Evolutionary conservation across 2,329 filamentous ascomycete species (phyloP).

Genomic region (Didymella exigua): DNA sequence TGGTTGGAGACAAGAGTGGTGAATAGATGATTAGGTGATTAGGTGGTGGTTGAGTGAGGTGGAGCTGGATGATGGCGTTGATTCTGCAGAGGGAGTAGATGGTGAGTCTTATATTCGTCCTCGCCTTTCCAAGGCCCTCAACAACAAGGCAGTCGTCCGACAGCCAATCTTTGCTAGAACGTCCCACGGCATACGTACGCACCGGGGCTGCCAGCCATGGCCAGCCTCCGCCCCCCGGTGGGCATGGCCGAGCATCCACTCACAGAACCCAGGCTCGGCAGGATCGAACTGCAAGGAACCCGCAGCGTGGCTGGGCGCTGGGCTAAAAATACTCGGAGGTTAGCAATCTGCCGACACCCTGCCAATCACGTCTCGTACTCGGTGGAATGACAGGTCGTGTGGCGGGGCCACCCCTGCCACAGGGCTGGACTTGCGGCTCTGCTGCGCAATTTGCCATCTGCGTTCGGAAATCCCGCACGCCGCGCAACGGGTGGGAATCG

Average conservation of each 20-base stretch:
- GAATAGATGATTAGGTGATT: not conserved
- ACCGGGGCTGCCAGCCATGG: conserved; percentile 6
- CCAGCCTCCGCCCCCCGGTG: conserved; percentile 8
- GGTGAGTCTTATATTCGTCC: not conserved
- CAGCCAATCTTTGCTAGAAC: not conserved
- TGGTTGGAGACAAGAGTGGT: not conserved
- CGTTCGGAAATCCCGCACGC: conserved; percentile 1
- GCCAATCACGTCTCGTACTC: not conserved
- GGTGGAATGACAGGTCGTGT: not conserved
- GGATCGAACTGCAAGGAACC: conserved; percentile 6
- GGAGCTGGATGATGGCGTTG: not conserved
- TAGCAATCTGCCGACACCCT: not conserved
- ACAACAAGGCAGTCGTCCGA: not conserved
- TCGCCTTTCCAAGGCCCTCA: not conserved
- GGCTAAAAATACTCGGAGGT: not conserved
- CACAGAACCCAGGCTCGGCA: conserved; percentile 2
- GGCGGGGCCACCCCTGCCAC: not conserved
- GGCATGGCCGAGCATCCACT: not conserved
- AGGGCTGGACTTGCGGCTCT: conserved; percentile 9
- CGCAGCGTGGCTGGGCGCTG: not conserved
- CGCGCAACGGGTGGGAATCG: conserved; percentile 1
- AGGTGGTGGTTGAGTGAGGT: not conserved
- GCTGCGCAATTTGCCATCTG: conserved; percentile 10
- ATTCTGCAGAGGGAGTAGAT: not conserved
- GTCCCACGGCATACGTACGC: conserved; percentile 15